phyloP scores from a whole-genome alignment of 2,329 filamentous ascomycete species.

The Fusarium cicatricum region DNA sequence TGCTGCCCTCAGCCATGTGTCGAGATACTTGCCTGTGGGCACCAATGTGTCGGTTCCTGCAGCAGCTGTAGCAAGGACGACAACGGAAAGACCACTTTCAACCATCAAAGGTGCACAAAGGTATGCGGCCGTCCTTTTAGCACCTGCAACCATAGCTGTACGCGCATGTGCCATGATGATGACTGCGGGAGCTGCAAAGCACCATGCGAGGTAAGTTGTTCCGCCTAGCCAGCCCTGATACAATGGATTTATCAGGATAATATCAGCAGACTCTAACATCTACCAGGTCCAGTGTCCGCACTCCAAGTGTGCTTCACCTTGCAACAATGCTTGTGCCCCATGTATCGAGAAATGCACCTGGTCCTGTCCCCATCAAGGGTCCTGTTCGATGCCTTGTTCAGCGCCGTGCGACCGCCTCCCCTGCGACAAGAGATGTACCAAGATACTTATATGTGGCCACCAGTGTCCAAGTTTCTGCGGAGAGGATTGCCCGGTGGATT shows the following conservation, averaged over 20 bases:
- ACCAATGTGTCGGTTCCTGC: slow-evolving; percentile 24
- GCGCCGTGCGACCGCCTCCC: slow-evolving; percentile 72
- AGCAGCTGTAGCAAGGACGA: slow-evolving; percentile 1
- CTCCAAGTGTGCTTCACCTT: slow-evolving; percentile 60
- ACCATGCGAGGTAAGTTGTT: slow-evolving; percentile 58
- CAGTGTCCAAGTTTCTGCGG: slow-evolving; percentile 70
- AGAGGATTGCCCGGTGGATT: slow-evolving; percentile 63
- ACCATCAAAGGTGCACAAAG: slow-evolving; percentile 50
- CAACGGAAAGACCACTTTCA: not conserved
- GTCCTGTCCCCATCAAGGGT: slow-evolving; percentile 61
- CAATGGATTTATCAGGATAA: too few relatives aligned
- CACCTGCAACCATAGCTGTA: slow-evolving; percentile 66
- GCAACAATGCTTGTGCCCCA: slow-evolving; percentile 65
- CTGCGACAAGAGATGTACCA: slow-evolving; percentile 66
- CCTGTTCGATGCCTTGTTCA: slow-evolving; percentile 64
- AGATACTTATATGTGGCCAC: slow-evolving; percentile 64
- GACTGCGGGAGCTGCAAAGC: slow-evolving; percentile 59
- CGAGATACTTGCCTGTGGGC: slow-evolving; percentile 51
- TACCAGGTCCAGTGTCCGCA: slow-evolving; percentile 59
- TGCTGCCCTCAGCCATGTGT: slow-evolving; percentile 37
- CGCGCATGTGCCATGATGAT: slow-evolving; percentile 19
- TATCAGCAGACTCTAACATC: not conserved
- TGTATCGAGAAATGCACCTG: slow-evolving; percentile 63
- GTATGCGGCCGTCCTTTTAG: slow-evolving; percentile 59
- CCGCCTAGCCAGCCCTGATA: too few relatives aligned